Evolutionary conservation across 2,329 filamentous ascomycete genomes (phyloP).

Genomic region (Achaetomium macrosporum): DNA sequence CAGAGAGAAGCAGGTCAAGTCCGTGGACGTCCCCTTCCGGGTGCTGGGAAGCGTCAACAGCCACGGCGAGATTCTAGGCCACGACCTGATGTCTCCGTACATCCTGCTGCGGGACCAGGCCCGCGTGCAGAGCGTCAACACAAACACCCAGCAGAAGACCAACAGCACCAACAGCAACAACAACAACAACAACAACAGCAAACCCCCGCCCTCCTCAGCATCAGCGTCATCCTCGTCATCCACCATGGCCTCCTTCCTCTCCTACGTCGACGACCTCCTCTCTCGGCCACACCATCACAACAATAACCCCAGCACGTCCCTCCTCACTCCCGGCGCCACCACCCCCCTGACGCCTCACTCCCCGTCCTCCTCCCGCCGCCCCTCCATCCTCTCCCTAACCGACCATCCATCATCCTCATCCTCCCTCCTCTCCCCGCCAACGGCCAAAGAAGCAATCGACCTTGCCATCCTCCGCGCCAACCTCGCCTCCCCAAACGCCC

Average conservation of each 20-base stretch:
- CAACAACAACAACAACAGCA: constrained; percentile 26
- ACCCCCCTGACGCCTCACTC: constrained; percentile 29
- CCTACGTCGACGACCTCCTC: constrained; percentile 71
- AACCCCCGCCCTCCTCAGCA: constrained; percentile 18
- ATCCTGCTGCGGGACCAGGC: constrained; percentile 83
- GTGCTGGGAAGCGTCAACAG: constrained; percentile 89
- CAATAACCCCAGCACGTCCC: constrained; percentile 40
- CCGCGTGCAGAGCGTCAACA: constrained; percentile 50
- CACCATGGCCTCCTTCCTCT: constrained; percentile 61
- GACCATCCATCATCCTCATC: constrained; percentile 11
- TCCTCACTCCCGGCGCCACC: constrained; percentile 67
- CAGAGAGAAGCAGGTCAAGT: constrained; percentile 76
- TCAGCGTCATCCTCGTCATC: constrained; percentile 26
- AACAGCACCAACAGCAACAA: constrained; percentile 19
- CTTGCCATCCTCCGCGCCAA: constrained; percentile 83
- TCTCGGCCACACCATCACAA: constrained; percentile 44
- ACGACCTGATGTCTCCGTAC: constrained; percentile 92
- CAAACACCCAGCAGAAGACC: constrained; percentile 25
- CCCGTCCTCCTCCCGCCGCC: constrained; percentile 42
- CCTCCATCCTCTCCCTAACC: constrained; percentile 34
- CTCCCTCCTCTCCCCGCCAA: constrained; percentile 42
- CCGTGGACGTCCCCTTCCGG: constrained; percentile 88
- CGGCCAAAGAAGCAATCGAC: constrained; percentile 81
- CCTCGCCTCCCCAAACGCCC: constrained; percentile 41
- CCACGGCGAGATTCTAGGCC: constrained; percentile 80